Evolutionary conservation across 495 filamentous ascomycete species (phyloP).

Genomic region (Margaritispora aquatica): DNA sequence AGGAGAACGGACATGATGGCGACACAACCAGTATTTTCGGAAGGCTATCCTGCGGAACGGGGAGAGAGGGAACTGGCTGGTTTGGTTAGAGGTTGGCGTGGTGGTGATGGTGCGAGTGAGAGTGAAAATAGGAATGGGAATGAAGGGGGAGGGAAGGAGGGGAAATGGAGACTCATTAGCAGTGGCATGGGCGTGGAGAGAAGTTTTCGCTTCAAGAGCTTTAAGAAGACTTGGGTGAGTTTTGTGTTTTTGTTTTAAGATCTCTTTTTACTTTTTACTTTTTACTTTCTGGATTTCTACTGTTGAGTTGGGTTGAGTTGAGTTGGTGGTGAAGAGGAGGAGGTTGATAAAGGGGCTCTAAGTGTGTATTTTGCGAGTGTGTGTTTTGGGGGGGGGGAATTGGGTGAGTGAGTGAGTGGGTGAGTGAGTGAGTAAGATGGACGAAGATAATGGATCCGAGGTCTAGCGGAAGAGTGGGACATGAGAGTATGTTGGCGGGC

Average conservation of each 20-base stretch:
- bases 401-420: not conserved
- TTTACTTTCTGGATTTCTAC: not conserved
- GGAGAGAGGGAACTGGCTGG: conserved; percentile 7
- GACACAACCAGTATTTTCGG: conserved; percentile 8
- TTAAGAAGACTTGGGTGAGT: conserved; percentile 56
- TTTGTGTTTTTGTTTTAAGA: not conserved
- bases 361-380: too few species aligned
- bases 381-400: not conserved
- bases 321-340: not conserved
- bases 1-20: not conserved
- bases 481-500: too few species aligned
- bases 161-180: conserved; percentile 45
- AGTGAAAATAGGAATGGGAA: too few species aligned
- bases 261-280: not conserved
- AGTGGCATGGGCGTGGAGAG: conserved; percentile 49
- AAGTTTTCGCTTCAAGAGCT: conserved; percentile 56
- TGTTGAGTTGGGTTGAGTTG: not conserved
- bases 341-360: too few species aligned
- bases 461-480: too few species aligned
- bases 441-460: too few species aligned
- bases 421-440: too few species aligned
- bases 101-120: too few species aligned
- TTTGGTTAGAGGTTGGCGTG: too few species aligned
- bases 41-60: conserved; percentile 12
- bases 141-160: conserved; percentile 12